A percentile compares a stretch with the other conserved stretches of the same genome.
phyloP scores from a whole-genome alignment of 352 stramenopile genomes.

The Phytopythium mirpurense region DNA sequence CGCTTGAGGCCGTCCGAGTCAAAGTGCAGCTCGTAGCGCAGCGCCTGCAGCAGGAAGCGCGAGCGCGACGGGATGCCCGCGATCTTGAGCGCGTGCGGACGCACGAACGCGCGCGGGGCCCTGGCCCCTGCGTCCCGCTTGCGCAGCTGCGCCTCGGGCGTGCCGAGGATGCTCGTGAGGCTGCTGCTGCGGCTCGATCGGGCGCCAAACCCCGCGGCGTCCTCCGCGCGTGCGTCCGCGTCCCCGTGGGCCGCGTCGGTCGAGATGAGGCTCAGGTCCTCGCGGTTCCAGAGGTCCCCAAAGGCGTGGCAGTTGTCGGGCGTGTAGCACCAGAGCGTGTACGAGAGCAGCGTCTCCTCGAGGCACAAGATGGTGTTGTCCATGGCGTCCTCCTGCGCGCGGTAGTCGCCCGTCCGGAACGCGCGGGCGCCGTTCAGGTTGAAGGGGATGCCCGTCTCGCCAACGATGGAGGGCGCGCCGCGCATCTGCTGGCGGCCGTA shows the following conservation, averaged over 20 bases:
- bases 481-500: conserved; percentile 51
- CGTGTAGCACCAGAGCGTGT: conserved; percentile 81
- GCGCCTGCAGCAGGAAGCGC: conserved; percentile 14
- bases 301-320: conserved; percentile 44
- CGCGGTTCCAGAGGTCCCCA: conserved; percentile 66
- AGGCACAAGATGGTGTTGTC: conserved; percentile 71
- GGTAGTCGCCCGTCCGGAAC: conserved; percentile 46
- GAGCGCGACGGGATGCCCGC: conserved; percentile 16
- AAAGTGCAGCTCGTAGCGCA: conserved; percentile 16
- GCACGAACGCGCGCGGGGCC: conserved; percentile 17
- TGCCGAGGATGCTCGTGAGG: conserved; percentile 15
- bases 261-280: conserved; percentile 66
- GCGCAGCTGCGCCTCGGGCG: conserved; percentile 5
- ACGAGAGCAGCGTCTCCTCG: conserved; percentile 70
- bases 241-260: conserved; percentile 15
- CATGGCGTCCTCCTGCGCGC: conserved; percentile 47
- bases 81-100: conserved; percentile 18
- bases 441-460: conserved; percentile 69
- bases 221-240: no score
- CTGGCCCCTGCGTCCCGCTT: conserved; percentile 12
- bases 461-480: conserved; percentile 58
- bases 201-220: neutral
- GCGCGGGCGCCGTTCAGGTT: conserved; percentile 51
- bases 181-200: conserved; percentile 1
- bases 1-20: conserved; percentile 22